Evolutionary conservation across 169 alveolate genomes (phyloP).

Genomic region (Pseudocohnilembus persalinus): DNA sequence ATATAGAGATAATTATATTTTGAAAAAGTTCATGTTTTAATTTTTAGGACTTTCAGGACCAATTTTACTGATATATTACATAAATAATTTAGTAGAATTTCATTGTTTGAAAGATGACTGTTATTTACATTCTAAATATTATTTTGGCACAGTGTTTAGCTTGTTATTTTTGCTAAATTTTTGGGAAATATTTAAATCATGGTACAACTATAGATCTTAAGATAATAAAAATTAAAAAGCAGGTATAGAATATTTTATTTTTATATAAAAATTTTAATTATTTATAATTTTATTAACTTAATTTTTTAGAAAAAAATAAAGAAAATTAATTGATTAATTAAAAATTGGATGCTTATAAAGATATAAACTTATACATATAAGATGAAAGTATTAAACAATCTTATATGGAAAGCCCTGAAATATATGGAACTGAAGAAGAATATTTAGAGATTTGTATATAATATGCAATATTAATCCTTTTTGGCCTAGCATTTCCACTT

Average conservation of each 20-base stretch:
- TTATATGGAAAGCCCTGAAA: conserved; percentile 29
- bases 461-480: conserved; percentile 19
- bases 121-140: conserved; percentile 30
- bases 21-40: conserved; percentile 25
- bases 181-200: background rate
- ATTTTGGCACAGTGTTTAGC: conserved; percentile 22
- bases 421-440: conserved; percentile 45
- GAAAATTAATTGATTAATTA: background rate
- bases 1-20: conserved; percentile 27
- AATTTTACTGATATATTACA: background rate
- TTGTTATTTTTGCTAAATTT: conserved; percentile 3
- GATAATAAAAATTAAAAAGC: background rate
- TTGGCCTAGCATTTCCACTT: conserved; percentile 37
- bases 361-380: background rate
- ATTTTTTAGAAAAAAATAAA: too few species aligned
- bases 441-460: conserved; percentile 29
- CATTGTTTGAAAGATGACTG: conserved; percentile 24
- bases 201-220: background rate
- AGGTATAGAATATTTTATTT: too few species aligned
- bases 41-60: conserved; percentile 40
- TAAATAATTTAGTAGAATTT: background rate
- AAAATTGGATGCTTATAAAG: background rate
- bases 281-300: too few species aligned
- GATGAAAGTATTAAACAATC: conserved; percentile 4
- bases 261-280: too few species aligned